Base-by-base conservation (phyloP, 768 basidiomycete species). In the Mrakia frigida region DNA sequence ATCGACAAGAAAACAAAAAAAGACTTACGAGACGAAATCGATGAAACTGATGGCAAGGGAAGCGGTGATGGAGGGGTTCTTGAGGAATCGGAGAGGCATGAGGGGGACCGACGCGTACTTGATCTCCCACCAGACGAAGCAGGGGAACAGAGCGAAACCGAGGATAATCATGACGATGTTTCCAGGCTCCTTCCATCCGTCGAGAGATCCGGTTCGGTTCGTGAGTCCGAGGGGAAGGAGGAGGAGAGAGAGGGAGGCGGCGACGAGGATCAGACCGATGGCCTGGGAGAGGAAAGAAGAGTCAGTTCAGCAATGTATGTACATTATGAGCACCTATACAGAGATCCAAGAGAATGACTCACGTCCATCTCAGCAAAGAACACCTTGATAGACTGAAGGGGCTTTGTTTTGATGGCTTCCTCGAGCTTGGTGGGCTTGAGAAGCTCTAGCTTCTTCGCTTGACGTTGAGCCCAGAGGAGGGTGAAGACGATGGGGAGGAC, bases 31-130 rank as follows among this genome's bases (percentile, higher is more conserved):
- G 43, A 81, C 80, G 75, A 84, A 84, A 77, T 84, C 84, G 73
- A 83, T 79, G 81, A 88, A 89, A 23, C 89, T 90, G 78, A 92
- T 88, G 33, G 88, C 78, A 31, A 87, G 84, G 2, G 89, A 87
- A 21, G 87, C 85, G 18, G 90, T 83, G 23, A 91, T 87, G 37
- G 86, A 88, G n/a, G 84, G 83, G 79, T 90, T 90, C 46, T 80
- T 79, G 75, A 88, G 82, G 84, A 91, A 90, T 28, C 88, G 86
- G 25, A 84, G 84, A 16, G 90, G 86, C 33, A 91, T 83, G 67
- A 92, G 87, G 1, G 91, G 91, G 71, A 84, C 84, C 33, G 83
- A 84, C 23, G 91, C 87, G 74, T 85, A 81, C 79, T 84, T 86
- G 76, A 85, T 81, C 77, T 86, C 85, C 79, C 81, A 85, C 31